Evolutionary conservation across 2,329 filamentous ascomycete species (phyloP), one percentile per base, ranked within the genome.

Genomic region (Pseudogymnoascus sp.): DNA sequence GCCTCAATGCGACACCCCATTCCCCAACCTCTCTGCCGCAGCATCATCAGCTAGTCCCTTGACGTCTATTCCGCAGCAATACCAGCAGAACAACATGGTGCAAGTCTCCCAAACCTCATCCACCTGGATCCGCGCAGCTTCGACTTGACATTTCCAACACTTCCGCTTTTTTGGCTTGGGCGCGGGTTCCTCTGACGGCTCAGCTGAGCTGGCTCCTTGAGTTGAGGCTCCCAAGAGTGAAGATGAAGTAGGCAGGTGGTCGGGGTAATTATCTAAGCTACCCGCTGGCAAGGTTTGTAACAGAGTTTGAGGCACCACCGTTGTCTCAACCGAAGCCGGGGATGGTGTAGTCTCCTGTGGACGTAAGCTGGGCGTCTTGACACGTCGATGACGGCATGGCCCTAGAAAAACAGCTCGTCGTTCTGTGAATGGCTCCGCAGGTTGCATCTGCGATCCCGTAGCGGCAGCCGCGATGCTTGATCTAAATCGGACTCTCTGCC

Each of bases 121-220:
- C 25, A 55, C 25, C 31, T 61, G 39, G 10, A 15, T 15, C n/a
- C 35, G 18, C 6, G 9, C 18, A 13, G 35, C 5, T 21, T 61
- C 33, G 15, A 39, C 52, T 33, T 21, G 60, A 12, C 31, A 60
- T 35, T 39, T 58, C 60, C 60, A 61, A 48, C 48, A 61, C 35
- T 39, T n/a, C 13, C 45, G 8, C 8, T 18, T 48, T 33, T 61
- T n/a, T 13, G 59, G 18, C 59, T 58, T 48, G 18, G n/a, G 8
- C 4, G 18, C 27, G 12, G 31, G 48, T 12, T 39, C 31, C 5
- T 59, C 10, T 1, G 40, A 33, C 2, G 21, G 35, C 40, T 61
- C 59, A n/a, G 40, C 7, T 5, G 40, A 6, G 4, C 18, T 13
- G 39, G 8, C 18, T 35, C 36, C 36, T 1, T n/a, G 25, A 31